Evolutionary conservation across 1,284 basidiomycete species (phyloP), one percentile per base, ranked within the genome.

Genomic region (Ceratobasidium sp.): DNA sequence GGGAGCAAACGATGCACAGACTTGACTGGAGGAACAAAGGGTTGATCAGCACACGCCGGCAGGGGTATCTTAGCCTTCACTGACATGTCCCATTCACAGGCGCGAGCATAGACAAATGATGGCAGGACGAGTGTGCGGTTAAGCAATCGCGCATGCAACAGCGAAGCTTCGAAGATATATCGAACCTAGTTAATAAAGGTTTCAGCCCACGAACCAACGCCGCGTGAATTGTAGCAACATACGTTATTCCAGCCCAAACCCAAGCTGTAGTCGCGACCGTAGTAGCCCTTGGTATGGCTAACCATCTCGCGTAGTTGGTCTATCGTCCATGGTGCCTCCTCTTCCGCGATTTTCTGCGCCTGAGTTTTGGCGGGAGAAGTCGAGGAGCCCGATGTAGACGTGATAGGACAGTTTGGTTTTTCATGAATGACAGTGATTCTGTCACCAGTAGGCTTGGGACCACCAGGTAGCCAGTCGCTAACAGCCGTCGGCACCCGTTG

Each of bases 1-100:
- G 27, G 71, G 72, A 41, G 76, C 77, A 69, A 77, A 73, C 21
- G 77, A 74, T 68, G 75, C 74, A 70, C 78, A 78, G 27, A 74
- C 73, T 50, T 71, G 58, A 36, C 76, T 76, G 52, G 7, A 21
- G 21, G 36, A 21, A 11, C 0, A 27, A 47, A 39, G 59, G 29
- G 5, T 33, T 16, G 13, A 50, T 56, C 11, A 56, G 36, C 19
- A 13, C 54, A 16, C 3, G 16, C 11, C 11, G 11, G 11, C n/a
- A 8, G 21, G 11, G 41, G 42, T 7, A 27, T 21, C 41, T 52
- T 1, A 7, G 56, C 53, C n/a, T 16, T 39, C 13, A 59, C 70
- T 30, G 44, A 62, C 56, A 68, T 71, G 9, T 74, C 71, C n/a
- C 70, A 73, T 29, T 74, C 74, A 54, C 75, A 76, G 9, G 72